phyloP scores from a whole-genome alignment of 2,329 filamentous ascomycete species.

The Achaetomium macrosporum region DNA sequence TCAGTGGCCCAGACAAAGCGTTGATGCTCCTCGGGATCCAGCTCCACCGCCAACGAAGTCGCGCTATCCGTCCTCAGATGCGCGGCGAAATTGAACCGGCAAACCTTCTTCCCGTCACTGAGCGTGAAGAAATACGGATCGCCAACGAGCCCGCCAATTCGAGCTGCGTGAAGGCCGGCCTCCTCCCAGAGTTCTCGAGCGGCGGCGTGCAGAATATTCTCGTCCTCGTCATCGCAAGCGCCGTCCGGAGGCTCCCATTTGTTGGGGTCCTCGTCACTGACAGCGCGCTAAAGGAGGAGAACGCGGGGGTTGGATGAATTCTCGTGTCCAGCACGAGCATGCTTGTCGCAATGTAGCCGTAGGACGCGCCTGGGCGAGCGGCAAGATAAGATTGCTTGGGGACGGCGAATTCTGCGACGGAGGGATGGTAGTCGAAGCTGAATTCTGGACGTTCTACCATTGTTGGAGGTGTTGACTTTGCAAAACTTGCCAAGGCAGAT shows the following conservation, averaged over 20 bases:
- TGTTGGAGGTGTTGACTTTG: no score
- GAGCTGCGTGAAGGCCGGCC: conserved; percentile 28
- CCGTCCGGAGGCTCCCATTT: conserved; percentile 28
- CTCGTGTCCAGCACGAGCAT: no score
- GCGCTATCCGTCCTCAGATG: not conserved
- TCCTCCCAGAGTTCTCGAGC: conserved; percentile 40
- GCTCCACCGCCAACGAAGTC: not conserved
- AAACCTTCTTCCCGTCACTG: not conserved
- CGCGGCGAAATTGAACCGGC: not conserved
- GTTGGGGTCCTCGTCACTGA: not conserved
- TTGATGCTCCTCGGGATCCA: not conserved
- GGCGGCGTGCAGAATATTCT: conserved; percentile 31
- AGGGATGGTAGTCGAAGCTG: no score
- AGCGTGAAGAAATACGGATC: not conserved
- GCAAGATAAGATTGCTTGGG: no score
- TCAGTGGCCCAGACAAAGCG: not conserved
- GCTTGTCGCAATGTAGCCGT: no score
- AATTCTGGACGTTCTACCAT: no score
- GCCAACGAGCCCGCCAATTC: not conserved
- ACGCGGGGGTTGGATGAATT: no score
- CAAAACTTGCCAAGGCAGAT: no score
- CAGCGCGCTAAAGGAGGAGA: not conserved
- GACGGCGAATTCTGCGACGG: no score
- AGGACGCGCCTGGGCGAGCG: no score
- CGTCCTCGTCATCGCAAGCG: conserved; percentile 32